These are phyloP conservation scores for Yarrowia divulgata DNA, from an alignment of 805 yeast genomes.

Conservation along the genomic window DNA sequence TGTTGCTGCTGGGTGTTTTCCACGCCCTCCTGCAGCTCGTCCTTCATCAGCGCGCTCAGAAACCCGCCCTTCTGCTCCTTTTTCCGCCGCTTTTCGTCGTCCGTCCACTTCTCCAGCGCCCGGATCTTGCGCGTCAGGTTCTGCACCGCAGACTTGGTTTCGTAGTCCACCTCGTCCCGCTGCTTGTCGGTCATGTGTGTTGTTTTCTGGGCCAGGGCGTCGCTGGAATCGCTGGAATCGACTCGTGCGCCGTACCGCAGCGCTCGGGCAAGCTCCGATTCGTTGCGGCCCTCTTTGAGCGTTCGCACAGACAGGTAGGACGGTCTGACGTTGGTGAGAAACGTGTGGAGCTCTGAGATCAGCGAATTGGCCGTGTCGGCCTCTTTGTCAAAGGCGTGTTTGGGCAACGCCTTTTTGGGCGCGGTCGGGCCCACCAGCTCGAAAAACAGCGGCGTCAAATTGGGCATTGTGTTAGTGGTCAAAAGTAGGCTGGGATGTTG, in stretches of 20 bases:
- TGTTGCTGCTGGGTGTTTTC: constrained; percentile 48
- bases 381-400: constrained; percentile 32
- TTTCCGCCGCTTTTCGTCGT: constrained; percentile 43
- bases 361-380: constrained; percentile 22
- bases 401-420: constrained; percentile 5
- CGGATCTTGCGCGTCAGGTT: constrained; percentile 47
- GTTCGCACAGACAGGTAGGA: constrained; percentile 47
- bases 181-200: constrained; percentile 49
- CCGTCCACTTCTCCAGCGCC: constrained; percentile 46
- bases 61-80: constrained; percentile 39
- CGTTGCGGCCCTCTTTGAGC: constrained; percentile 34
- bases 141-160: constrained; percentile 51
- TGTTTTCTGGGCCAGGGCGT: background rate
- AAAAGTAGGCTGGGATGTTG: background rate
- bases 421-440: constrained; percentile 34
- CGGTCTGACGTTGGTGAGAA: constrained; percentile 46
- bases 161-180: constrained; percentile 53
- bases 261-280: constrained; percentile 38
- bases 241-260: constrained; percentile 11
- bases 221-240: background rate
- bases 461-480: constrained; percentile 2
- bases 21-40: constrained; percentile 46
- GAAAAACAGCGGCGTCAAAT: constrained; percentile 32
- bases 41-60: constrained; percentile 43
- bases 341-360: constrained; percentile 43